Base-by-base conservation (phyloP, 2,329 filamentous ascomycete genomes). In the Talaromyces sp. region DNA sequence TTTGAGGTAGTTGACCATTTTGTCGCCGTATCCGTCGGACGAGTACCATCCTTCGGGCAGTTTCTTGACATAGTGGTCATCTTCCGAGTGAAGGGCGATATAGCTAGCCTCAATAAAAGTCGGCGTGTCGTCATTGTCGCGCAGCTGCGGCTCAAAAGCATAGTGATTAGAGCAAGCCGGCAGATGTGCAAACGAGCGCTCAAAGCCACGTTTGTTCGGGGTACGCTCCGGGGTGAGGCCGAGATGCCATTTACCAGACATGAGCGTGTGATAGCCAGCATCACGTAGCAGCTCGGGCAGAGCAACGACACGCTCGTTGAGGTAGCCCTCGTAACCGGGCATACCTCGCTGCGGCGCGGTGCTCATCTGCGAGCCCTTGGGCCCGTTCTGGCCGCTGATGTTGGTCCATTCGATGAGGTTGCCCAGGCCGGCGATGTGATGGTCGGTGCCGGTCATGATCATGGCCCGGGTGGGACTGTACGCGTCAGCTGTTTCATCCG, bases 361-460 rank as follows among this genome's bases (percentile, higher is more conserved):
- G 52, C 76, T 77, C 73, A 80, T 81, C 58, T 76, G 75, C 11
- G 79, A 80, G 12, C 79, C 78, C 52, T 79, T 80, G 24, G 81
- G 80, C 4, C 79, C 80, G 65, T 82, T 82, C 63, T 83, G 81
- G 10, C 79, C 80, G 24, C 75, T 79, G 63, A 81, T 77, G 65
- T 83, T 82, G 48, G 80, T 82, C 80, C 82, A 85, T 72, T 85
- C 82, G 63, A 82, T 79, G 59, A 87, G 70, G 61, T 85, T 84
- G 1, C 84, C 85, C 2, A 87, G 75, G 1, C 85, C 75, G 11
- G 75, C 75, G 60, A 77, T 77, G 58, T 77, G 84, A 65, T 86
- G 80, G 66, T 86, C 84, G 0, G 85, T 87, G 3, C 85, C 85
- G 0, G 84, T 86, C 79, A 88, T 83, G 65, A 88, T 80, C 85